phyloP scores from a whole-genome alignment of 169 alveolate genomes.

The Prorocentrum cordatum region DNA sequence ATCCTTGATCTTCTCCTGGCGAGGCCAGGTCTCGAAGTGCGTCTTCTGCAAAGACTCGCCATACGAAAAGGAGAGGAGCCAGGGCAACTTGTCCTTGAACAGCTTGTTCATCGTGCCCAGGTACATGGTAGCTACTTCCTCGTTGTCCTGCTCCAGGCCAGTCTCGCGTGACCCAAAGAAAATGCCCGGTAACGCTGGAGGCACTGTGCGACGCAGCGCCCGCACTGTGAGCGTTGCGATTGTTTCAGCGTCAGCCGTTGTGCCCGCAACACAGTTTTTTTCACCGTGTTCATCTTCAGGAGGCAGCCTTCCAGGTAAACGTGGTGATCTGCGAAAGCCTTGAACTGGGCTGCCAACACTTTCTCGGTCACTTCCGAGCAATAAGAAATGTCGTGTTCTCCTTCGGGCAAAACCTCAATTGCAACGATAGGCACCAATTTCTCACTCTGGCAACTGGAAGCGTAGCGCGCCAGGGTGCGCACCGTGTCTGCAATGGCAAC shows the following conservation, averaged over 20 bases:
- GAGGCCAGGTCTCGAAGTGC: conserved; percentile 91
- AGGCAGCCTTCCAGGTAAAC: conserved; percentile 93
- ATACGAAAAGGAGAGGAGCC: conserved; percentile 94
- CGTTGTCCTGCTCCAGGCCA: too few relatives aligned
- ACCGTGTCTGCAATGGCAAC: conserved; percentile 90
- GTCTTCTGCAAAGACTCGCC: conserved; percentile 98
- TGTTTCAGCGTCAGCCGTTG: conserved; percentile 83
- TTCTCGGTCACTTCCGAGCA: conserved; percentile 71
- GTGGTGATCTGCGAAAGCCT: conserved; percentile 88
- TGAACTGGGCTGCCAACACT: conserved; percentile 88
- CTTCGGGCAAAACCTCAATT: too few relatives aligned
- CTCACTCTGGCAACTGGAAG: conserved; percentile 93
- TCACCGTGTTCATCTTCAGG: conserved; percentile 97
- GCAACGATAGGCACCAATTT: conserved; percentile 98
- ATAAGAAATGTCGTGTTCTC: too few relatives aligned
- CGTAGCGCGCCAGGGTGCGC: conserved; percentile 96
- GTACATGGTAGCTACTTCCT: conserved; percentile 92
- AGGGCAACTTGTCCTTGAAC: conserved; percentile 79
- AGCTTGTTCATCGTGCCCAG: conserved; percentile 88
- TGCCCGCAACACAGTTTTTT: conserved; percentile 90
- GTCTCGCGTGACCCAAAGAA: conserved; percentile 97
- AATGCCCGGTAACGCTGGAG: too few relatives aligned
- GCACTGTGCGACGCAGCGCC: conserved; percentile 86
- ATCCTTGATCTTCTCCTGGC: conserved; percentile 87
- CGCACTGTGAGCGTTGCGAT: conserved; percentile 91